phyloP scores from a whole-genome alignment of 2,329 filamentous ascomycete species.

The Exophiala calicioides region DNA sequence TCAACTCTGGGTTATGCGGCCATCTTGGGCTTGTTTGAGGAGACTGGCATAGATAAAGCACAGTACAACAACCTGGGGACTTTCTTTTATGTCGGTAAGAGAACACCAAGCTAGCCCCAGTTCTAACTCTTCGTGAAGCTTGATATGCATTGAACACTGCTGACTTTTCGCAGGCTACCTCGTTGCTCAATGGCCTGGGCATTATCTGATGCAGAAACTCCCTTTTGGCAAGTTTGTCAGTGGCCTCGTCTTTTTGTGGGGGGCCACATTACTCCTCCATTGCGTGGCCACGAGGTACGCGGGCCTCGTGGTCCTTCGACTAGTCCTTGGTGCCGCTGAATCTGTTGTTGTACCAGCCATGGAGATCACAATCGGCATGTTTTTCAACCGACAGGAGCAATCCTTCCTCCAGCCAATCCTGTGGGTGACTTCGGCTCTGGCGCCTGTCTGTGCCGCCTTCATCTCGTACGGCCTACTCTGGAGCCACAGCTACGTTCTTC shows the following conservation, averaged over 20 bases:
- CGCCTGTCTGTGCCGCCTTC: slow-evolving; percentile 43
- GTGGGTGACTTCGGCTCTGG: slow-evolving; percentile 44
- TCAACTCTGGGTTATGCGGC: slow-evolving; percentile 45
- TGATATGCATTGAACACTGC: not conserved
- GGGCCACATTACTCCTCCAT: slow-evolving; percentile 42
- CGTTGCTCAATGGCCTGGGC: slow-evolving; percentile 41
- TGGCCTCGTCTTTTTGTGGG: slow-evolving; percentile 37
- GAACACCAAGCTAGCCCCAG: slow-evolving; percentile 22
- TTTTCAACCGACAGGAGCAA: slow-evolving; percentile 44
- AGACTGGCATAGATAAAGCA: slow-evolving; percentile 40
- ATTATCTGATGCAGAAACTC: slow-evolving; percentile 45
- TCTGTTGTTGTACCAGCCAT: slow-evolving; percentile 58
- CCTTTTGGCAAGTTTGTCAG: slow-evolving; percentile 42
- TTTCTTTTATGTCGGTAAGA: slow-evolving; percentile 43
- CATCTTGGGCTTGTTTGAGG: slow-evolving; percentile 46
- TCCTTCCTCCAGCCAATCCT: slow-evolving; percentile 35
- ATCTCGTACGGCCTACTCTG: slow-evolving; percentile 47
- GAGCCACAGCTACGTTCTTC: slow-evolving; percentile 31
- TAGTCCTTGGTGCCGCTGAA: slow-evolving; percentile 58
- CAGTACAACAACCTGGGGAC: slow-evolving; percentile 47
- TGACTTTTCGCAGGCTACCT: slow-evolving; percentile 37
- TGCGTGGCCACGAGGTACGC: slow-evolving; percentile 42
- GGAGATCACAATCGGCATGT: slow-evolving; percentile 44
- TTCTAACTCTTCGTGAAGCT: not conserved
- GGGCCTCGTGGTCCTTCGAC: slow-evolving; percentile 53